A percentile compares a stretch with the other conserved stretches of the same genome.
Evolutionary conservation across 2,329 filamentous ascomycete species (phyloP).

Genomic region (Fusarium newnesense): DNA sequence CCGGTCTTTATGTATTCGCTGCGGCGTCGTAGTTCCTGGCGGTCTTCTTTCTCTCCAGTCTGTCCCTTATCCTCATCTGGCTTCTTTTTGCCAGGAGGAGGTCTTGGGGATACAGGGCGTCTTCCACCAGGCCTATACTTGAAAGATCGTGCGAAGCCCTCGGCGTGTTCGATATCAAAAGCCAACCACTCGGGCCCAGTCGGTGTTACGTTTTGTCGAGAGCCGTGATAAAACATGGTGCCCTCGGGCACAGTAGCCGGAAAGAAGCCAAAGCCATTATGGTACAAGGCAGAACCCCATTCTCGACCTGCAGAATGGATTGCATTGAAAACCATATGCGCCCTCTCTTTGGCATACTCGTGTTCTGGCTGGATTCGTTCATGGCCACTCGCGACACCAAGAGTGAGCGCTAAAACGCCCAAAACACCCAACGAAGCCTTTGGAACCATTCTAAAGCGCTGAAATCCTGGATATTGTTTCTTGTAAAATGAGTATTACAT

Average conservation of each 20-base stretch:
- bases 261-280: constrained; percentile 81
- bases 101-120: neutral
- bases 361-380: constrained; percentile 49
- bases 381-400: constrained; percentile 4
- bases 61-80: neutral
- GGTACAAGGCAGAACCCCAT: constrained; percentile 77
- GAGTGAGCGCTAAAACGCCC: constrained; percentile 19
- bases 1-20: neutral
- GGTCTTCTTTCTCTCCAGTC: neutral
- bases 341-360: constrained; percentile 59
- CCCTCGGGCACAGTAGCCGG: constrained; percentile 71
- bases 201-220: constrained; percentile 56
- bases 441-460: constrained; percentile 23
- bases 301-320: constrained; percentile 78
- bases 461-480: neutral
- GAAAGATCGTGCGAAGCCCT: constrained; percentile 65
- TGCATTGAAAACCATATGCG: constrained; percentile 76
- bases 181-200: constrained; percentile 75
- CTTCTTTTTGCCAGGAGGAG: neutral
- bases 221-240: constrained; percentile 76
- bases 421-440: constrained; percentile 19
- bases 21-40: constrained; percentile 21
- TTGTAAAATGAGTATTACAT: neutral
- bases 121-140: neutral
- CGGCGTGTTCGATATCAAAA: constrained; percentile 80